Evolutionary conservation across 2,329 filamentous ascomycete genomes (phyloP).

Genomic region (Coccinonectria pachysandricola): DNA sequence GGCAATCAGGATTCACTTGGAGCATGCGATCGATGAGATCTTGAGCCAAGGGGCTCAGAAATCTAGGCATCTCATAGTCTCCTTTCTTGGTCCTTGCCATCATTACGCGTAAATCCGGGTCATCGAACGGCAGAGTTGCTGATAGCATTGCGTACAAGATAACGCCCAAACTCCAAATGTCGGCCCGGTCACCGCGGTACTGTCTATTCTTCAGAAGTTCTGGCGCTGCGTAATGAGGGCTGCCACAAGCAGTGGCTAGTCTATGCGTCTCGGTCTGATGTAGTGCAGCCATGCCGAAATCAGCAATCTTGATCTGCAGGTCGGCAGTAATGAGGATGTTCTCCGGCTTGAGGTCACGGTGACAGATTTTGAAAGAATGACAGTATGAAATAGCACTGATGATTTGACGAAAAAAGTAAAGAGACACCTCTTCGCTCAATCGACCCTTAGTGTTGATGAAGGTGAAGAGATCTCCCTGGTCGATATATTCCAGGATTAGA

Average conservation of each 20-base stretch:
- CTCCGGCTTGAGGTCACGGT: constrained; percentile 92
- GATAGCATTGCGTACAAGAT: constrained; percentile 83
- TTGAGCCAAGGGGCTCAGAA: constrained; percentile 57
- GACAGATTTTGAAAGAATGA: constrained; percentile 89
- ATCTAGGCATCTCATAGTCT: constrained; percentile 49
- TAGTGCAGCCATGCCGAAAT: constrained; percentile 95
- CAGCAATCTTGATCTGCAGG: constrained; percentile 80
- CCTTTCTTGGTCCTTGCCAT: constrained; percentile 51
- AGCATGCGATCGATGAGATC: constrained; percentile 75
- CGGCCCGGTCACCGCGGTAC: constrained; percentile 78
- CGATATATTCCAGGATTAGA: constrained; percentile 85
- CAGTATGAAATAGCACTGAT: constrained; percentile 87
- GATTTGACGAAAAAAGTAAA: constrained; percentile 86
- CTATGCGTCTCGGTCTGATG: constrained; percentile 69
- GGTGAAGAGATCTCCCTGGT: constrained; percentile 69
- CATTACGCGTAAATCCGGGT: constrained; percentile 51
- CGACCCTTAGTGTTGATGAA: constrained; percentile 68
- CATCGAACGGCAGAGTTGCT: constrained; percentile 74
- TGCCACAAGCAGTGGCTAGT: constrained; percentile 85
- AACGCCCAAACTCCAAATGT: constrained; percentile 91
- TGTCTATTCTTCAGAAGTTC: constrained; percentile 70
- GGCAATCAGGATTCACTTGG: constrained; percentile 63
- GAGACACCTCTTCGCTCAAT: constrained; percentile 68
- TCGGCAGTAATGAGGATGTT: constrained; percentile 79
- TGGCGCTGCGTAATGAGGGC: constrained; percentile 91